Evolutionary conservation across 305 asterid genomes (phyloP).

Genomic region (Fraxinus velutina): DNA sequence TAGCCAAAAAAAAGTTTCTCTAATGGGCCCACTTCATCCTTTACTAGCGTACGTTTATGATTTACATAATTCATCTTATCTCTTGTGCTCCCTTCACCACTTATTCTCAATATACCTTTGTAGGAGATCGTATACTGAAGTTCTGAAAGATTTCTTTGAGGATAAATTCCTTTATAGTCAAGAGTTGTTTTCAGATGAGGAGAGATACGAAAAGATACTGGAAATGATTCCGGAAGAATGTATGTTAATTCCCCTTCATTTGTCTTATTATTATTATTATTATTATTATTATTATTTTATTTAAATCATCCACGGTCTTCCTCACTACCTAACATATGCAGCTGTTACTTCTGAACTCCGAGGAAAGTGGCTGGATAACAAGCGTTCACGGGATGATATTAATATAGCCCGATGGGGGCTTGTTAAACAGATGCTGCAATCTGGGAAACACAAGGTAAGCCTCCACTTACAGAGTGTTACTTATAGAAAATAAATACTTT

Average conservation of each 20-base stretch:
- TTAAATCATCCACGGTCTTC: conserved; percentile 22
- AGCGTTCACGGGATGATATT: conserved; percentile 65
- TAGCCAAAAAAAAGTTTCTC: conserved; percentile 60
- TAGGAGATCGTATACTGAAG: conserved; percentile 80
- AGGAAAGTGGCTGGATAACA: conserved; percentile 70
- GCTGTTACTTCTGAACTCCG: conserved; percentile 78
- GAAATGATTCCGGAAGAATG: conserved; percentile 92
- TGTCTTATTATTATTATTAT: not conserved
- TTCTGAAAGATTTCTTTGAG: conserved; percentile 65
- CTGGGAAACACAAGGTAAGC: conserved; percentile 77
- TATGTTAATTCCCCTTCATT: conserved; percentile 31
- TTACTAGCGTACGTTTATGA: conserved; percentile 64
- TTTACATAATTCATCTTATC: conserved; percentile 7
- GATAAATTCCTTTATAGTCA: conserved; percentile 52
- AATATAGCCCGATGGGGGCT: conserved; percentile 72
- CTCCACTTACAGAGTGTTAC: not conserved
- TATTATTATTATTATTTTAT: not conserved
- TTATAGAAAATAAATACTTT: conserved; percentile 3
- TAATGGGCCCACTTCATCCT: conserved; percentile 73
- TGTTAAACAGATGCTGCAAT: conserved; percentile 58
- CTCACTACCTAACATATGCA: conserved; percentile 34
- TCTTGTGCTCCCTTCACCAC: conserved; percentile 21
- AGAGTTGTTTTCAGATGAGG: conserved; percentile 61
- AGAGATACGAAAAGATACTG: conserved; percentile 73
- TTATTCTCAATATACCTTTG: conserved; percentile 8